A percentile compares a stretch with the other conserved stretches of the same genome.
phyloP scores from a whole-genome alignment of 73 alveolate genomes.

The Urostyla sp. region DNA sequence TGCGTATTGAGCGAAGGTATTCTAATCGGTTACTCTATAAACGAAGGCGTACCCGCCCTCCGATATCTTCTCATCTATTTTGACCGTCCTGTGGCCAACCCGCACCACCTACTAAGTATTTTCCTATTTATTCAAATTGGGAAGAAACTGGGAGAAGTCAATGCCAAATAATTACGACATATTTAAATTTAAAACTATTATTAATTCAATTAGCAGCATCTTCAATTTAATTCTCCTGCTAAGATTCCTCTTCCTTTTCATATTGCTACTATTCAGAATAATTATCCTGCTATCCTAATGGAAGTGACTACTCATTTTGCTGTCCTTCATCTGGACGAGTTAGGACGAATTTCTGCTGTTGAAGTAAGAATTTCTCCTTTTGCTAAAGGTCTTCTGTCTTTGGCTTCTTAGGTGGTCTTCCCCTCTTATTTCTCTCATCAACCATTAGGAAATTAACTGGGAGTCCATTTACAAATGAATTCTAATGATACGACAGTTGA shows the following conservation, averaged over 20 bases:
- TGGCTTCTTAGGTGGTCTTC: slow-evolving; percentile 64
- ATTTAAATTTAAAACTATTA: no score
- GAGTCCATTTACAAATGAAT: not conserved
- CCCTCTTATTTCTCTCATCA: slow-evolving; percentile 61
- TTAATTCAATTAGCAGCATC: no score
- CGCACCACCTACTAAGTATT: not conserved
- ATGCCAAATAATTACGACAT: no score
- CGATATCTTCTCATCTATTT: slow-evolving; percentile 19
- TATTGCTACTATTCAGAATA: not conserved
- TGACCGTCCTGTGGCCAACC: slow-evolving; percentile 43
- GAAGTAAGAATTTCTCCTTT: not conserved
- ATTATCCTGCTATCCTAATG: not conserved
- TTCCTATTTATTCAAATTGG: slow-evolving; percentile 25
- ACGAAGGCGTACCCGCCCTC: slow-evolving; percentile 91
- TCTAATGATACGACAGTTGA: not conserved
- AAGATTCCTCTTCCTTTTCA: slow-evolving; percentile 19
- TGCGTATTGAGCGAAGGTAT: slow-evolving; percentile 74
- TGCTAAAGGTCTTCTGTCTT: slow-evolving; percentile 16
- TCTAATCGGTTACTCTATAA: slow-evolving; percentile 74
- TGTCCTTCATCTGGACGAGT: not conserved
- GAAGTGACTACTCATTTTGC: not conserved
- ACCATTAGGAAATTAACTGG: slow-evolving; percentile 60
- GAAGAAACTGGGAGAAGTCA: no score
- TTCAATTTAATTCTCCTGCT: slow-evolving; percentile 1
- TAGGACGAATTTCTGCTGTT: not conserved